Evolutionary conservation across 179 eudicot genomes (phyloP).

Genomic region (Beta macrorhiza): DNA sequence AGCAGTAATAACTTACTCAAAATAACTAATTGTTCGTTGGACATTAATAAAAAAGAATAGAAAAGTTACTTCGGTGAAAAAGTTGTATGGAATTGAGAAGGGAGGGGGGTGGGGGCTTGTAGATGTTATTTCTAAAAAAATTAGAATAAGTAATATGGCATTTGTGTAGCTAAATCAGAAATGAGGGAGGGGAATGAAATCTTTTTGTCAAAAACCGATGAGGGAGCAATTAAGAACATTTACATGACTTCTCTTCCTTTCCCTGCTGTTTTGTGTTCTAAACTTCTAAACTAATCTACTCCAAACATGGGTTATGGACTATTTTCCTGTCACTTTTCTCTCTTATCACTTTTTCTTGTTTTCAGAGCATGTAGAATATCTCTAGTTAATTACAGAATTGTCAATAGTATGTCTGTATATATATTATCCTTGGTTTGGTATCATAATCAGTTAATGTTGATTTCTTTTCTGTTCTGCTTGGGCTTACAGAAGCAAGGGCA

Average conservation of each 20-base stretch:
- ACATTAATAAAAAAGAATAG: too few species aligned
- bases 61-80: too few species aligned
- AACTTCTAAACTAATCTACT: background rate
- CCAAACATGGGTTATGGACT: background rate
- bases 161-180: too few species aligned
- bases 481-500: constrained; percentile 78
- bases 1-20: too few species aligned
- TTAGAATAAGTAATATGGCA: too few species aligned
- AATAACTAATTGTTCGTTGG: too few species aligned
- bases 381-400: background rate
- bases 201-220: too few species aligned
- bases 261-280: background rate
- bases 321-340: background rate
- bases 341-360: background rate
- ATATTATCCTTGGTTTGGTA: background rate
- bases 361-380: background rate
- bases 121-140: too few species aligned
- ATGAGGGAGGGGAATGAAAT: too few species aligned
- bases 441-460: background rate
- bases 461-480: constrained; percentile 9
- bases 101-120: too few species aligned
- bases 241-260: background rate
- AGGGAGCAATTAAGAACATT: too few species aligned
- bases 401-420: background rate
- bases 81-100: too few species aligned